These are phyloP conservation scores for Scheffersomyces ergatensis DNA, from an alignment of 805 yeast genomes.

Conservation along the genomic window DNA sequence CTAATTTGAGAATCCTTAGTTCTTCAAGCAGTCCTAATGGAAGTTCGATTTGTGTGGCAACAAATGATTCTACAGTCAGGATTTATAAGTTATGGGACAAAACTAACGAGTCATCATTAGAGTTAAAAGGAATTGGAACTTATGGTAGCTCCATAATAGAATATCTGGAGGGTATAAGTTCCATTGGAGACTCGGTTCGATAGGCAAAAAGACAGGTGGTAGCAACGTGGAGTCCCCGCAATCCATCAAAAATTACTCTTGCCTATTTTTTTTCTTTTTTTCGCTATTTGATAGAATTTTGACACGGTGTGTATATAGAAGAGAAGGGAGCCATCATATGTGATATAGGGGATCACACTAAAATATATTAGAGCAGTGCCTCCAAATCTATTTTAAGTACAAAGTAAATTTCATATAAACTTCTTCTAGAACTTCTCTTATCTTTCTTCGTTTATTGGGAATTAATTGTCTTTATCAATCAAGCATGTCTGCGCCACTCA, in stretches of 20 bases:
- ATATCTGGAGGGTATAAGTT: constrained; percentile 51
- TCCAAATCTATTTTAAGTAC: too few relatives aligned
- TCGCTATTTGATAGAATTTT: too few relatives aligned
- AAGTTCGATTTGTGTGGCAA: constrained; percentile 64
- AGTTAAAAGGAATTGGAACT: constrained; percentile 25
- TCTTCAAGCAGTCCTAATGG: constrained; percentile 67
- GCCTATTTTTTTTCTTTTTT: too few relatives aligned
- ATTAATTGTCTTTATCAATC: too few relatives aligned
- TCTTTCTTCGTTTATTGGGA: neutral
- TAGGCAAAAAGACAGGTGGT: constrained; percentile 6
- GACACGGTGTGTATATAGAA: too few relatives aligned
- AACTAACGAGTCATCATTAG: constrained; percentile 32
- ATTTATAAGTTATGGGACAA: constrained; percentile 69
- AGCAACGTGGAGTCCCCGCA: too few relatives aligned
- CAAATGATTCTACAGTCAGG: constrained; percentile 75
- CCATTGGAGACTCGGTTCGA: constrained; percentile 21
- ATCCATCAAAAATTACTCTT: too few relatives aligned
- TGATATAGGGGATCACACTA: too few relatives aligned
- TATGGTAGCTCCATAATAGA: constrained; percentile 37
- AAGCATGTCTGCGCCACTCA: constrained; percentile 52
- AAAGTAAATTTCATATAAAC: too few relatives aligned
- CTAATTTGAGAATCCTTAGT: constrained; percentile 59
- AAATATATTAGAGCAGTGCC: too few relatives aligned
- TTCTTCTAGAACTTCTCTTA: too few relatives aligned
- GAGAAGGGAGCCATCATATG: too few relatives aligned